Percentiles rank a stretch among this genome's conserved stretches.
phyloP scores from a whole-genome alignment of 306 rosid species.

The Malus fusca region DNA sequence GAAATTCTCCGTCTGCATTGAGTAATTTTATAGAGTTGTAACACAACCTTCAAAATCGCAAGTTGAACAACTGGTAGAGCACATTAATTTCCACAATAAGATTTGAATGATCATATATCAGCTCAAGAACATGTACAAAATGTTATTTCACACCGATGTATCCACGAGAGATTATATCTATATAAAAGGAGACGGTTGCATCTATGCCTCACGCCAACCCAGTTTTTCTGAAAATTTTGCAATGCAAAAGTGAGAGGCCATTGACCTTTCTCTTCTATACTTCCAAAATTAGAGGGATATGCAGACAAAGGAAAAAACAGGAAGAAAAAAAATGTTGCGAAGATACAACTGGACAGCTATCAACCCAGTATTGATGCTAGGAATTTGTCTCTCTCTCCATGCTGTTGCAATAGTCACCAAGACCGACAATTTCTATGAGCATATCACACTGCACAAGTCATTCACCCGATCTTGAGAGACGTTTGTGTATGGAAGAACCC shows the following conservation, averaged over 20 bases:
- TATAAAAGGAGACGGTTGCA: background rate
- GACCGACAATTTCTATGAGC: slow-evolving; percentile 29
- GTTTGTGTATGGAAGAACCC: slow-evolving; percentile 68
- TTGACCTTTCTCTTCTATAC: background rate
- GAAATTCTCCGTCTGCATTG: too few species aligned
- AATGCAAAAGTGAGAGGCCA: background rate
- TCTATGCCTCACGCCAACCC: background rate
- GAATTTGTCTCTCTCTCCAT: background rate
- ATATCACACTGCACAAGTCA: slow-evolving; percentile 69
- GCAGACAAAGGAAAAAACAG: too few species aligned
- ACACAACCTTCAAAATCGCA: too few species aligned
- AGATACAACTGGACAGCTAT: background rate
- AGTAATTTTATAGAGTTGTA: too few species aligned
- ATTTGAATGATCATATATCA: background rate
- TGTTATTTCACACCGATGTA: background rate
- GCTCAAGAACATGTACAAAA: background rate
- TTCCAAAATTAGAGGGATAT: too few species aligned
- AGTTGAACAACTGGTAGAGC: too few species aligned
- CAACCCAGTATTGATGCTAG: slow-evolving; percentile 5
- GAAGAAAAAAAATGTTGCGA: too few species aligned
- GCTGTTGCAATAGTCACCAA: slow-evolving; percentile 2
- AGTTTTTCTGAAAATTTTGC: background rate
- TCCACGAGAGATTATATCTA: too few species aligned
- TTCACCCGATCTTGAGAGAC: slow-evolving; percentile 55
- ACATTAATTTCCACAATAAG: background rate